Conservation (phyloP, 352 stramenopile species). For the Elongisporangium undulatum region DNA sequence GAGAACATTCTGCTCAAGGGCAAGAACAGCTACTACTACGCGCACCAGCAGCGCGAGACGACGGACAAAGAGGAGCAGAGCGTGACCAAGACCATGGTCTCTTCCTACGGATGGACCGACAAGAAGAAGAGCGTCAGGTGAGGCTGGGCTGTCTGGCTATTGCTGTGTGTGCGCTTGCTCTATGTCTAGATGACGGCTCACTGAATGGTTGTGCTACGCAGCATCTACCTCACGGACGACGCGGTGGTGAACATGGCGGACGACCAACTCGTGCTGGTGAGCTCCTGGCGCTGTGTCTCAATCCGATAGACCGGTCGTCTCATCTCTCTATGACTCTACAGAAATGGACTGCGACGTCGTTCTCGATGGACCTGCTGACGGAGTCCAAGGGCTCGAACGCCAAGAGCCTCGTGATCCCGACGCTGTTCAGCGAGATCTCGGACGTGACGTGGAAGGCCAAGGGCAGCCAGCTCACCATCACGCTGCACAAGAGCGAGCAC, state of each 20-base stretch:
- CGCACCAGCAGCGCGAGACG: conserved; percentile 36
- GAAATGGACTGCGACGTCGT: conserved; percentile 78
- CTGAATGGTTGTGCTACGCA: conserved; percentile 8
- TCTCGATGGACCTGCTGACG: conserved; percentile 64
- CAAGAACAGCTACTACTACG: conserved; percentile 85
- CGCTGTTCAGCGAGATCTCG: conserved; percentile 62
- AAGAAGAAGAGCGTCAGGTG: conserved; percentile 61
- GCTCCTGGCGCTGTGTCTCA: conserved; percentile 4
- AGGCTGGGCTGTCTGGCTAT: background rate
- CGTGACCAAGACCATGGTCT: conserved; percentile 54
- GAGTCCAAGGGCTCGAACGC: conserved; percentile 24
- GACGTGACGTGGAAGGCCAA: conserved; percentile 52
- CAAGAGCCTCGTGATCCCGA: conserved; percentile 73
- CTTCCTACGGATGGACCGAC: conserved; percentile 79
- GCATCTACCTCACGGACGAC: conserved; percentile 77
- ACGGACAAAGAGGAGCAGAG: conserved; percentile 16
- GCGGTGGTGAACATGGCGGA: conserved; percentile 42
- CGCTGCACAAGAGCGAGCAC: conserved; percentile 52
- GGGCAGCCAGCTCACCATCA: conserved; percentile 65
- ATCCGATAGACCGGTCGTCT: background rate
- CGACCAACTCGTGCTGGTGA: conserved; percentile 62
- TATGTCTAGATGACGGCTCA: too few relatives aligned
- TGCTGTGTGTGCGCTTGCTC: background rate
- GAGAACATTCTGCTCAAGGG: conserved; percentile 68
- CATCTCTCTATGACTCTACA: conserved; percentile 10